Evolutionary conservation across 805 yeast species (phyloP).

Genomic region (Metschnikowia borealis): DNA sequence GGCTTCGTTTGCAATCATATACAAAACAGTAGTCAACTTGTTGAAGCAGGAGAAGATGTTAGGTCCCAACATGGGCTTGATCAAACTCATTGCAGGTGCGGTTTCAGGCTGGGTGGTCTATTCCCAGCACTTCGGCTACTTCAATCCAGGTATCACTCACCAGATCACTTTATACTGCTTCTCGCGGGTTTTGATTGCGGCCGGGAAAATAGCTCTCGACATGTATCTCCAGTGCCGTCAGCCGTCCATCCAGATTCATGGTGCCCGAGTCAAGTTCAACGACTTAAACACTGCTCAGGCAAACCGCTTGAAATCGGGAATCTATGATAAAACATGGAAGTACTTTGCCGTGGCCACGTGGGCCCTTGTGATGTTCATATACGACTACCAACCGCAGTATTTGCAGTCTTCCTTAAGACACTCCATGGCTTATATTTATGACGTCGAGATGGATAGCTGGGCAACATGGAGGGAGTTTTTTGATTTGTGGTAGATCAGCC

Average conservation of each 20-base stretch:
- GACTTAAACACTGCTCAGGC: slow-evolving; percentile 33
- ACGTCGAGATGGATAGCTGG: slow-evolving; percentile 53
- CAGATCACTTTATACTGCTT: slow-evolving; percentile 73
- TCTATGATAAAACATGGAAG: slow-evolving; percentile 47
- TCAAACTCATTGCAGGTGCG: slow-evolving; percentile 38
- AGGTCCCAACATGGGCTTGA: slow-evolving; percentile 28
- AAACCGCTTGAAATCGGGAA: slow-evolving; percentile 24
- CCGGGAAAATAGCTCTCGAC: slow-evolving; percentile 50
- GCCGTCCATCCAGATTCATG: slow-evolving; percentile 26
- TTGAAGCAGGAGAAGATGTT: slow-evolving; percentile 30
- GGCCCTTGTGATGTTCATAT: slow-evolving; percentile 72
- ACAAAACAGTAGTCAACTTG: slow-evolving; percentile 37
- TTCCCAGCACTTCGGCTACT: slow-evolving; percentile 41
- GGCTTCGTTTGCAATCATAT: slow-evolving; percentile 53
- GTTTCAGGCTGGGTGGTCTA: slow-evolving; percentile 42
- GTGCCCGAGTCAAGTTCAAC: slow-evolving; percentile 18
- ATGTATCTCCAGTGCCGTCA: slow-evolving; percentile 33
- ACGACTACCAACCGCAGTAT: slow-evolving; percentile 56
- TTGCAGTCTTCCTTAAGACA: slow-evolving; percentile 63
- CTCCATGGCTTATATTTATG: slow-evolving; percentile 69
- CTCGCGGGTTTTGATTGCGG: slow-evolving; percentile 61
- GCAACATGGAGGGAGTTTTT: slow-evolving; percentile 42
- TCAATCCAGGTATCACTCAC: slow-evolving; percentile 53
- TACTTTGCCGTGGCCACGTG: slow-evolving; percentile 61
- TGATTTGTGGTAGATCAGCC: slow-evolving; percentile 21